A percentile compares a stretch with the other conserved stretches of the same genome.
Conservation (phyloP, 768 basidiomycete species). For the Scleroderma bovista region DNA sequence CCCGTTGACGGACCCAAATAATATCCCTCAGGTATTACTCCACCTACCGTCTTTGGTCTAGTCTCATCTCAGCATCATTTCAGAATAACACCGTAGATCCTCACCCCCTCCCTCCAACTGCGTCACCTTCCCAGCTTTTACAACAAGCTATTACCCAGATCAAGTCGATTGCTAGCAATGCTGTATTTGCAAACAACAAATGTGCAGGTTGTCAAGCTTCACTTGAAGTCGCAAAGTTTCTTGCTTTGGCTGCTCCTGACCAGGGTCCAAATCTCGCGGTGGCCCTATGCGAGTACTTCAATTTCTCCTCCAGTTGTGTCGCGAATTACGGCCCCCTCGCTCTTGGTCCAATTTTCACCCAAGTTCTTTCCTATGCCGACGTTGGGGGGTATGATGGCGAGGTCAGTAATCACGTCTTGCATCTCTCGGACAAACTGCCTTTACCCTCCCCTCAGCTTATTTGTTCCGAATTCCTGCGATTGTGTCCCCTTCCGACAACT, state of each 20-base stretch:
- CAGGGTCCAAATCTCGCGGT: constrained; percentile 54
- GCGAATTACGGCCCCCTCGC: constrained; percentile 41
- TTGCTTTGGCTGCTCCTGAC: constrained; percentile 57
- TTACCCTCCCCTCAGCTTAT: constrained; percentile 36
- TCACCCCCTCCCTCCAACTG: constrained; percentile 57
- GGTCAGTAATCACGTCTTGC: constrained; percentile 29
- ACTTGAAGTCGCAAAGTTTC: constrained; percentile 60
- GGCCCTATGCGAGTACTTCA: constrained; percentile 54
- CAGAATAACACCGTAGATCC: constrained; percentile 57
- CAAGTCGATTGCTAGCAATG: constrained; percentile 46
- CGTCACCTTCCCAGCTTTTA: constrained; percentile 41
- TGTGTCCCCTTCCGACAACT: constrained; percentile 55
- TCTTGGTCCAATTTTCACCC: constrained; percentile 59
- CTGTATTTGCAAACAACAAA: constrained; percentile 45
- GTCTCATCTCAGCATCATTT: background rate
- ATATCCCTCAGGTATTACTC: constrained; percentile 44
- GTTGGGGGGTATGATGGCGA: constrained; percentile 71
- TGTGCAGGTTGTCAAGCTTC: constrained; percentile 59
- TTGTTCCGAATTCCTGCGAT: constrained; percentile 52
- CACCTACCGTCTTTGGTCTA: background rate
- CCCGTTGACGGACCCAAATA: constrained; percentile 56
- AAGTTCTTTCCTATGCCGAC: constrained; percentile 67
- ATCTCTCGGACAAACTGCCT: background rate
- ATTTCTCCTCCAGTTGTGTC: constrained; percentile 47
- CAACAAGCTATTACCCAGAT: constrained; percentile 52